phyloP scores from a whole-genome alignment of 2,329 filamentous ascomycete genomes.

The Phaeosphaeria sp. region DNA sequence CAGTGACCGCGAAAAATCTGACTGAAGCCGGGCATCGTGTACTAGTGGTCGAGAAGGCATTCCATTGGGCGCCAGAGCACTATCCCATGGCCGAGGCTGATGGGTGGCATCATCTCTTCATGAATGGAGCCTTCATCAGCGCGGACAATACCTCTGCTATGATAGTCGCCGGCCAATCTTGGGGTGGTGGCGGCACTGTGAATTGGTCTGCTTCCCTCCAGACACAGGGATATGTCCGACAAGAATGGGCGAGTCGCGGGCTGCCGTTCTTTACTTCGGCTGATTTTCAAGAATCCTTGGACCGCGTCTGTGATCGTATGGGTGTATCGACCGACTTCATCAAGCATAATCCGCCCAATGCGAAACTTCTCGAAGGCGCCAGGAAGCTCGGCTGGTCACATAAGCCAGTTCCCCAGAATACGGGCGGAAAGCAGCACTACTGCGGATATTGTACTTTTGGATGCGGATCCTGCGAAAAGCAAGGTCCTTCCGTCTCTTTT shows the following conservation, averaged over 20 bases:
- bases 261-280: slow-evolving; percentile 75
- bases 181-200: slow-evolving; percentile 85
- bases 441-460: slow-evolving; percentile 70
- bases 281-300: slow-evolving; percentile 78
- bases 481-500: slow-evolving; percentile 77
- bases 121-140: slow-evolving; percentile 67
- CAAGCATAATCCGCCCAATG: slow-evolving; percentile 76
- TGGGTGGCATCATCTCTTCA: slow-evolving; percentile 70
- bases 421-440: slow-evolving; percentile 73
- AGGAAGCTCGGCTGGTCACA: slow-evolving; percentile 75
- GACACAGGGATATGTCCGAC: slow-evolving; percentile 76
- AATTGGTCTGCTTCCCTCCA: slow-evolving; percentile 79
- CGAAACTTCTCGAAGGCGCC: slow-evolving; percentile 75
- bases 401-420: slow-evolving; percentile 78
- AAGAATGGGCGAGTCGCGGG: slow-evolving; percentile 77
- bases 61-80: slow-evolving; percentile 74
- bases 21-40: slow-evolving; percentile 78
- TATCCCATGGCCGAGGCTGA: slow-evolving; percentile 75
- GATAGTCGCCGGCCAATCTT: slow-evolving; percentile 73
- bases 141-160: slow-evolving; percentile 59
- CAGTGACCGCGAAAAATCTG: slow-evolving; percentile 79
- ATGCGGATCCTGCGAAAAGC: slow-evolving; percentile 73
- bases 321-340: slow-evolving; percentile 72
- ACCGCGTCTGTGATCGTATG: slow-evolving; percentile 80
- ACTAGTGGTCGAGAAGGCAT: slow-evolving; percentile 81